Evolutionary conservation across 352 stramenopile species (phyloP).

Genomic region (Pythium chondricola): DNA sequence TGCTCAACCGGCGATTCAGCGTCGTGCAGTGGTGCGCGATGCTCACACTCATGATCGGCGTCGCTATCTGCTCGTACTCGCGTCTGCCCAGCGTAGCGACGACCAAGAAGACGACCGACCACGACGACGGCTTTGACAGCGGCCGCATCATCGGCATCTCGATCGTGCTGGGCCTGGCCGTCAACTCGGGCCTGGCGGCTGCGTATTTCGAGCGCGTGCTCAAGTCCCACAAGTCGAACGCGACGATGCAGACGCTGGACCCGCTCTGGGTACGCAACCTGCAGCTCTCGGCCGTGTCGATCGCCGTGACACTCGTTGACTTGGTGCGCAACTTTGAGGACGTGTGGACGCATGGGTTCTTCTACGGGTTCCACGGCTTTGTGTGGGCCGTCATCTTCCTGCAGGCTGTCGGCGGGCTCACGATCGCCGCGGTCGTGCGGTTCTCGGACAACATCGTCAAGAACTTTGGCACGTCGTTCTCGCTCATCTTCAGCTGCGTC

Average conservation of each 20-base stretch:
- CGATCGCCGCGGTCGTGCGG: slow-evolving; percentile 78
- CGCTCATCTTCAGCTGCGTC: slow-evolving; percentile 82
- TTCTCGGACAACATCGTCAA: slow-evolving; percentile 90
- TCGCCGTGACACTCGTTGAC: slow-evolving; percentile 64
- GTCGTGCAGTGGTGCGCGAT: slow-evolving; percentile 80
- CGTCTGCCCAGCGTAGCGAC: slow-evolving; percentile 30
- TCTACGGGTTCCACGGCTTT: slow-evolving; percentile 70
- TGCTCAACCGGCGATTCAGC: slow-evolving; percentile 82
- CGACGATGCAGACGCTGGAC: slow-evolving; percentile 72
- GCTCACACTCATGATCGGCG: slow-evolving; percentile 79
- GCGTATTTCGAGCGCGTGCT: slow-evolving; percentile 87
- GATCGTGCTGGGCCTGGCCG: slow-evolving; percentile 67
- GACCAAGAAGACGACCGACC: slow-evolving; percentile 16
- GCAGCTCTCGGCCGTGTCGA: slow-evolving; percentile 78
- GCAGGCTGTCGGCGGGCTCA: slow-evolving; percentile 78
- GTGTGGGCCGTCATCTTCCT: slow-evolving; percentile 78
- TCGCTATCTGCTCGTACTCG: slow-evolving; percentile 83
- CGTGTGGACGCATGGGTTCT: slow-evolving; percentile 65
- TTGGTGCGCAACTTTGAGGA: slow-evolving; percentile 58
- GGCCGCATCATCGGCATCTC: slow-evolving; percentile 68
- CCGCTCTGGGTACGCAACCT: slow-evolving; percentile 84
- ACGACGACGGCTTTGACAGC: slow-evolving; percentile 27
- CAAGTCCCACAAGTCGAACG: slow-evolving; percentile 76
- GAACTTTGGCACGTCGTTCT: slow-evolving; percentile 87
- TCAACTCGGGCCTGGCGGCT: slow-evolving; percentile 84